Percentiles rank a stretch among this genome's conserved stretches.
Evolutionary conservation across 2,329 filamentous ascomycete species (phyloP).

Genomic region (Epichloe scottii): DNA sequence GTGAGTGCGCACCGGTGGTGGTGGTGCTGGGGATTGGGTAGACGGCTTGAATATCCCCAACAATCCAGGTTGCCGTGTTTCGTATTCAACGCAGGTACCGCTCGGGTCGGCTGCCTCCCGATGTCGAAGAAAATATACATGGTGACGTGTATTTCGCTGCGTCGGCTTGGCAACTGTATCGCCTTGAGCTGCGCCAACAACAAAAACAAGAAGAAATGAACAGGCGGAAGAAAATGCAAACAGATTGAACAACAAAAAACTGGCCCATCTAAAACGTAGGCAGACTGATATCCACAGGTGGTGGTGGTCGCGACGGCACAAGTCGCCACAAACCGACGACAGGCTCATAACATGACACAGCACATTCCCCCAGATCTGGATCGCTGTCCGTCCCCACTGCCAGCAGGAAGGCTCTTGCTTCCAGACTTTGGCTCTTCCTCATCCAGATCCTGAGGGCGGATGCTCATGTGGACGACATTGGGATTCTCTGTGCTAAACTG

Average conservation of each 20-base stretch:
- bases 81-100: neutral
- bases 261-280: neutral
- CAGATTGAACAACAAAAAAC: neutral
- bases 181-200: neutral
- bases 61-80: neutral
- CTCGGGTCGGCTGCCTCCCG: neutral
- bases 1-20: neutral
- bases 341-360: slow-evolving; percentile 38
- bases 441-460: slow-evolving; percentile 76
- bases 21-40: neutral
- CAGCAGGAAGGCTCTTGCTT: slow-evolving; percentile 36
- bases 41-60: neutral
- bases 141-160: neutral
- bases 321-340: neutral
- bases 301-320: neutral
- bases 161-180: neutral
- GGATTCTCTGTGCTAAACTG: slow-evolving; percentile 61
- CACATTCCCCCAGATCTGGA: slow-evolving; percentile 29
- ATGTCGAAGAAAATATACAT: neutral
- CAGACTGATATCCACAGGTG: neutral
- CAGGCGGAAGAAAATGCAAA: neutral
- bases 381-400: slow-evolving; percentile 27
- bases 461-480: slow-evolving; percentile 91
- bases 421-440: slow-evolving; percentile 63
- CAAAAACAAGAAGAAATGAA: neutral